phyloP scores from a whole-genome alignment of 2,329 filamentous ascomycete genomes.

The Calonectria hongkongensis region DNA sequence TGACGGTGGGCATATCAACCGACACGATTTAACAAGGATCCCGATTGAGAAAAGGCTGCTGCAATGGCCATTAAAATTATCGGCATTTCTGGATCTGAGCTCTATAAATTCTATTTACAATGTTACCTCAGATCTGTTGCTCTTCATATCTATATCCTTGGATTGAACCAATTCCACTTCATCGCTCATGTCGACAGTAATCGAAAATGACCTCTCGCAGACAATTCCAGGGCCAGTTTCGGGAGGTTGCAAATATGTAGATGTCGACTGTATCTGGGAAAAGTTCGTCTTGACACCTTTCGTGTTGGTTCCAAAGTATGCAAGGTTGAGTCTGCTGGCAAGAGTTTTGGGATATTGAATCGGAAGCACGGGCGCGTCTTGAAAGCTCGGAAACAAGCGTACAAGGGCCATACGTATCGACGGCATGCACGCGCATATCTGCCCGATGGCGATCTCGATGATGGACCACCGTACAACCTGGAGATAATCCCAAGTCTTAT shows the following conservation, averaged over 20 bases:
- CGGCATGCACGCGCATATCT: slow-evolving; percentile 15
- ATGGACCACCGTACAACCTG: slow-evolving; percentile 2
- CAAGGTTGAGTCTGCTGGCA: neutral
- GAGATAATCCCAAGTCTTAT: neutral
- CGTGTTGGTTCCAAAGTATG: neutral
- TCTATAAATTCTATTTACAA: neutral
- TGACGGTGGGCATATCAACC: too few relatives aligned
- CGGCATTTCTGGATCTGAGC: too few relatives aligned
- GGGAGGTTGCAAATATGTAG: neutral
- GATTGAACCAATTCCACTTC: neutral
- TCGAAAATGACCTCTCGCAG: neutral
- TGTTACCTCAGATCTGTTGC: neutral
- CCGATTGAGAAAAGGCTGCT: too few relatives aligned
- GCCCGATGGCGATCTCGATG: neutral
- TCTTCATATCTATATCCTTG: neutral
- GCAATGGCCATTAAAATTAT: too few relatives aligned
- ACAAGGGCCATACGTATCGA: neutral
- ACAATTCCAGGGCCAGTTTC: neutral
- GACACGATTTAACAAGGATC: too few relatives aligned
- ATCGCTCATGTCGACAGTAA: neutral
- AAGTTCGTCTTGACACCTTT: neutral
- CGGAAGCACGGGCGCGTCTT: neutral
- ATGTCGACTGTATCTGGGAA: neutral
- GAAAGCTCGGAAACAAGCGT: neutral
- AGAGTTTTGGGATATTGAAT: neutral